A percentile compares a stretch with the other conserved stretches of the same genome.
Evolutionary conservation across 2,329 filamentous ascomycete species (phyloP).

Genomic region (Leptographium flavum): DNA sequence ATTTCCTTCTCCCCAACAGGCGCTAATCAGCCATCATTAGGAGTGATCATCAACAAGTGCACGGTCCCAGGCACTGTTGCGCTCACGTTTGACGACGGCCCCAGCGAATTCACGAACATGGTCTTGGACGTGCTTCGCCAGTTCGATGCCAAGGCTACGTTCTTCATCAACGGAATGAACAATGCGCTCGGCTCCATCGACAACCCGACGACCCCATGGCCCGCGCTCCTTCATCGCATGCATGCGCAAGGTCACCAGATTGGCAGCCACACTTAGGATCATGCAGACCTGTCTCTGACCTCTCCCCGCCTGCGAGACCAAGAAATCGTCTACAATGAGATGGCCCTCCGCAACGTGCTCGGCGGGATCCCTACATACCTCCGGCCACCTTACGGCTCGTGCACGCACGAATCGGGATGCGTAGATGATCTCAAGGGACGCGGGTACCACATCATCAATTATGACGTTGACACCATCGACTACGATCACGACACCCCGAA

Average conservation of each 20-base stretch:
- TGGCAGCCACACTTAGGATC: conserved; percentile 32
- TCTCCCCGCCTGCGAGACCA: conserved; percentile 18
- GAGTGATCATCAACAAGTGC: conserved; percentile 33
- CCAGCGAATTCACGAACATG: conserved; percentile 43
- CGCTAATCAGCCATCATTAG: not conserved
- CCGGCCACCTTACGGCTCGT: conserved; percentile 23
- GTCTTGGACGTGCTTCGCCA: conserved; percentile 43
- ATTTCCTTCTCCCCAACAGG: not conserved
- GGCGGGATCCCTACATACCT: conserved; percentile 32
- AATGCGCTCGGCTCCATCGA: conserved; percentile 41
- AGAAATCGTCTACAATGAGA: conserved; percentile 30
- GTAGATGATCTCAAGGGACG: conserved; percentile 16
- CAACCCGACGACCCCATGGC: conserved; percentile 27
- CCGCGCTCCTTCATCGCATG: conserved; percentile 30
- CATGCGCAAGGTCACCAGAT: conserved; percentile 29
- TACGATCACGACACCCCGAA: conserved; percentile 17
- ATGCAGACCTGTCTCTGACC: conserved; percentile 19
- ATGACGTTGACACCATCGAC: conserved; percentile 22
- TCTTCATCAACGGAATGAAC: conserved; percentile 49
- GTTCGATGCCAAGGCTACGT: conserved; percentile 50
- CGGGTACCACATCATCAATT: conserved; percentile 23
- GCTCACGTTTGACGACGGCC: conserved; percentile 56
- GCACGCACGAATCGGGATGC: conserved; percentile 20
- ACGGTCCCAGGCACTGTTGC: conserved; percentile 42
- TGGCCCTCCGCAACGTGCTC: conserved; percentile 26